Percentiles rank a stretch among this genome's conserved stretches.
phyloP scores from a whole-genome alignment of 106 monocot genomes.

The Dendrobium officinale region DNA sequence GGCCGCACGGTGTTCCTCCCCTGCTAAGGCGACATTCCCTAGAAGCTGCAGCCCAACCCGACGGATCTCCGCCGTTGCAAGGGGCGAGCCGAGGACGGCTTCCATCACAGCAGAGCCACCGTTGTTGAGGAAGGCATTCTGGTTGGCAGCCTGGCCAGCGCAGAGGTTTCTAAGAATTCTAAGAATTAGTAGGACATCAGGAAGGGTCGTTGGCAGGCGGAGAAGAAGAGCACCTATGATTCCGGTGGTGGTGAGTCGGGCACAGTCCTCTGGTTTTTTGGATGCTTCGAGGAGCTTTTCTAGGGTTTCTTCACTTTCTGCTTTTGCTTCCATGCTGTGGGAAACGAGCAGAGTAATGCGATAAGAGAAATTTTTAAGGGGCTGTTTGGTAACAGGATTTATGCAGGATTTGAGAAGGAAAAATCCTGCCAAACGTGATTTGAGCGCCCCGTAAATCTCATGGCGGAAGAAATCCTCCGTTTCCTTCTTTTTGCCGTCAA shows the following conservation, averaged over 20 bases:
- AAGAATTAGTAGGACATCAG: conserved; percentile 28
- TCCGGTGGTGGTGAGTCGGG: conserved; percentile 34
- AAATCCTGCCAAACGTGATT: no score
- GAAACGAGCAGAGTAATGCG: background rate
- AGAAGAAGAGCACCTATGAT: conserved; percentile 25
- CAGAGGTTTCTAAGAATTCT: conserved; percentile 80
- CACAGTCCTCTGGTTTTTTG: conserved; percentile 33
- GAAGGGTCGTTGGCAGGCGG: conserved; percentile 13
- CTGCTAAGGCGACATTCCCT: conserved; percentile 51
- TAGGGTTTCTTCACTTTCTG: conserved; percentile 14
- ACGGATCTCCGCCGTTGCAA: conserved; percentile 17
- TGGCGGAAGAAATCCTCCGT: no score
- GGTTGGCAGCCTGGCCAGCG: conserved; percentile 41
- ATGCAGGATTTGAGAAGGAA: no score
- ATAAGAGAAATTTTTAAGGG: background rate
- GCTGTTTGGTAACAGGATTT: no score
- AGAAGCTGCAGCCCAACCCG: conserved; percentile 63
- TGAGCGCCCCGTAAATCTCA: no score
- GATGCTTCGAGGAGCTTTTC: conserved; percentile 34
- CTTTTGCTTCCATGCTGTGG: background rate
- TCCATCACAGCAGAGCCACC: conserved; percentile 23
- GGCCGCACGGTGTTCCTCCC: conserved; percentile 38
- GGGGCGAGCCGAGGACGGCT: conserved; percentile 19
- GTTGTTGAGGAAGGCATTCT: conserved; percentile 40
- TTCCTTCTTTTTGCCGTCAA: no score